Conservation (phyloP, 2,329 filamentous ascomycete genomes). For the Phaeosphaeriaceae sp. region DNA sequence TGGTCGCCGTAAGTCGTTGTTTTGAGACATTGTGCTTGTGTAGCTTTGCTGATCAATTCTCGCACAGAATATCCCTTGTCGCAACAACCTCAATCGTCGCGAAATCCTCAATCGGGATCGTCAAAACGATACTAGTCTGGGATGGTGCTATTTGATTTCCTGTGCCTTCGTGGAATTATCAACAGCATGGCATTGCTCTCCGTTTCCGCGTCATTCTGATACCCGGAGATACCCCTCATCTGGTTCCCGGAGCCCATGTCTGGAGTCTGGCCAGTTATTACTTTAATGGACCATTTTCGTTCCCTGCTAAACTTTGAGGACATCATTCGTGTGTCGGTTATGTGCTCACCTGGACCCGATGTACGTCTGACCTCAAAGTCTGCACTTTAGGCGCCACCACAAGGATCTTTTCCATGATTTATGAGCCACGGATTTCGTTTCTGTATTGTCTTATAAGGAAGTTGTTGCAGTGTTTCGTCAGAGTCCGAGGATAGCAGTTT, state of each 20-base stretch:
- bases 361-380: constrained; percentile 27
- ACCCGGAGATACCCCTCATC: constrained; percentile 46
- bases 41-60: constrained; percentile 23
- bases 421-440: constrained; percentile 19
- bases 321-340: constrained; percentile 3
- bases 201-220: constrained; percentile 40
- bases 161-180: constrained; percentile 29
- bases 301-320: constrained; percentile 28
- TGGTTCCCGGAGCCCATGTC: constrained; percentile 38
- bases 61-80: constrained; percentile 42
- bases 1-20: constrained; percentile 44
- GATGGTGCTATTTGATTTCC: constrained; percentile 11
- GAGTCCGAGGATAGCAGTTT: constrained; percentile 22
- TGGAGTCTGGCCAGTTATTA: constrained; percentile 38
- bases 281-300: constrained; percentile 35
- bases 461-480: constrained; percentile 17
- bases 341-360: constrained; percentile 36
- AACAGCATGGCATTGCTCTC: constrained; percentile 33
- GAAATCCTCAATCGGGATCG: constrained; percentile 31
- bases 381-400: constrained; percentile 20
- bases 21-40: background rate
- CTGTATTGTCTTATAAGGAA: constrained; percentile 19
- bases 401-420: constrained; percentile 16
- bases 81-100: constrained; percentile 34
- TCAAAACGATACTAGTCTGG: constrained; percentile 20